These are phyloP conservation scores for Euphrasia arctica DNA, from an alignment of 305 asterid species.

Conservation along the genomic window DNA sequence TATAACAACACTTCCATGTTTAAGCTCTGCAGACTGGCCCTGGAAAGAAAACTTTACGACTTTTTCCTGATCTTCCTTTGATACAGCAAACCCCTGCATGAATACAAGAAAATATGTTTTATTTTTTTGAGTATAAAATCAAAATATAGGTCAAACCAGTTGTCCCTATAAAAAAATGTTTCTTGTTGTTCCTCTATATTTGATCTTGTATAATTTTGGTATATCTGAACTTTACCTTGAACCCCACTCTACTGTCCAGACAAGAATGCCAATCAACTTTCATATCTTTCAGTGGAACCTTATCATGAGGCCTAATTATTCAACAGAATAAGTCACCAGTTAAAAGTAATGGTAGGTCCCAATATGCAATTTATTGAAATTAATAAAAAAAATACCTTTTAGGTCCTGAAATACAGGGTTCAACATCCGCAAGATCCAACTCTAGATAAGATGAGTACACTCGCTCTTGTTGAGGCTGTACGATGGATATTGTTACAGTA, in stretches of 20 bases:
- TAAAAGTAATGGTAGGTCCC: conserved; percentile 1
- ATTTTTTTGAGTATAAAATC: too few species aligned
- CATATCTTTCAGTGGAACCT: conserved; percentile 52
- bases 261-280: conserved; percentile 62
- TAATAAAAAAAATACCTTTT: conserved; percentile 36
- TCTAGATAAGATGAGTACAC: conserved; percentile 53
- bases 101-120: neutral
- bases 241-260: conserved; percentile 50
- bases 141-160: neutral
- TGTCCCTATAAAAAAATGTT: neutral
- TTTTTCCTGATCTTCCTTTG: conserved; percentile 55
- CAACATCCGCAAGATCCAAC: conserved; percentile 52
- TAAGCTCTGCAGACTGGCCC: conserved; percentile 56
- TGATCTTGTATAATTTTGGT: conserved; percentile 3
- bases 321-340: conserved; percentile 9
- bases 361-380: neutral
- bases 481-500: conserved; percentile 13
- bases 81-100: conserved; percentile 56
- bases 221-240: conserved; percentile 39
- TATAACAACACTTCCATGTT: conserved; percentile 69
- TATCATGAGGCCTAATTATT: conserved; percentile 55
- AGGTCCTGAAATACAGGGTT: conserved; percentile 69
- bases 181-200: neutral
- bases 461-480: conserved; percentile 57
- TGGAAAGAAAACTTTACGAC: conserved; percentile 49